Evolutionary conservation across 2,329 filamentous ascomycete genomes (phyloP), one percentile per base, ranked within the genome.

Genomic region (Ciborinia camelliae): DNA sequence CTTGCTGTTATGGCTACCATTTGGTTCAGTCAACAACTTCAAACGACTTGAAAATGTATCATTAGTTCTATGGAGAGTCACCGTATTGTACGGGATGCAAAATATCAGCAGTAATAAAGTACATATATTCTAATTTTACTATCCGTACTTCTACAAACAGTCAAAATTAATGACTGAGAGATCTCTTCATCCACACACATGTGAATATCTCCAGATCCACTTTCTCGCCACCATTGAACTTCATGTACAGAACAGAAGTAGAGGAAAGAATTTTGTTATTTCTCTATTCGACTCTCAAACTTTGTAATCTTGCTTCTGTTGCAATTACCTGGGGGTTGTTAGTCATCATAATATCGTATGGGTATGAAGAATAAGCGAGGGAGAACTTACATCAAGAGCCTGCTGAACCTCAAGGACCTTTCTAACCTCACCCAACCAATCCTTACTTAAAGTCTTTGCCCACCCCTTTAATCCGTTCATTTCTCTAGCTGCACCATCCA

Each of bases 331-430:
- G 72, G 58, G 51, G 58, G 48, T 35, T 60, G n/a, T 71, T 71
- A 71, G 67, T 55, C 52, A 39, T 51, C 20, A 28, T 32, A 53
- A 41, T 52, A 41, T 47, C 2, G 18, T 43, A 23, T 23, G 20
- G 52, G 9, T 8, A 54, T 52, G 15, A n/a, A 58, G 15, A 1
- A 41, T 26, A 43, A 30, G 45, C 26, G n/a, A 68, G n/a, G 62
- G 32, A 39, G 66, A 69, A 84, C 88, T 87, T 79, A 97, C 95
- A 78, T 99, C 95, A 73, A 99, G 83, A 73, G 95, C 95, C 80
- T 99, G 95, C 79, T 91, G 89, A 69, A 98, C 95, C 80, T 99
- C 95, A 74, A 99, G 81, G 69, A 96, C 91, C 80, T 92, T 90
- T 76, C 95, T 87, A 68, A 92, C 90, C 82, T 99, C 95, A 61